A percentile compares a stretch with the other conserved stretches of the same genome.
Evolutionary conservation across 257 asterid genomes (phyloP).

Genomic region (Schizonepeta tenuifolia): DNA sequence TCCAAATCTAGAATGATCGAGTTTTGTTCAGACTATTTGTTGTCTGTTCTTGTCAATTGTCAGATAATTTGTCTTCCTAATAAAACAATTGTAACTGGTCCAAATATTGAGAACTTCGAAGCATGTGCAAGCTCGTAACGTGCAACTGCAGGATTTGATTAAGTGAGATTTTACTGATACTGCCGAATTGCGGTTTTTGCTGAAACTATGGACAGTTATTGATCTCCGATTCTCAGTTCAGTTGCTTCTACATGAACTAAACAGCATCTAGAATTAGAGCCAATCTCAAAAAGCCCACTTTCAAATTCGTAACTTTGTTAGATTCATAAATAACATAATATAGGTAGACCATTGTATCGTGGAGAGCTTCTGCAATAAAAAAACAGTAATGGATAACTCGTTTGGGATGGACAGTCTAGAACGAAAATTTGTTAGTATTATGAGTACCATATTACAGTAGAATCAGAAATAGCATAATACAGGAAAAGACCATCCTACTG

Average conservation of each 20-base stretch:
- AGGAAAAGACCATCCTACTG: background rate
- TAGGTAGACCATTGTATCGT: background rate
- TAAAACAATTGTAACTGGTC: background rate
- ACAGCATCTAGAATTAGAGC: background rate
- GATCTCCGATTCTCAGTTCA: background rate
- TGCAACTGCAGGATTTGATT: background rate
- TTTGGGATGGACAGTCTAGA: background rate
- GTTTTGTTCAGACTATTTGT: background rate
- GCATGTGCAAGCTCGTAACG: background rate
- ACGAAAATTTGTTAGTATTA: background rate
- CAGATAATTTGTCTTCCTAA: background rate
- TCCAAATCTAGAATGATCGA: background rate
- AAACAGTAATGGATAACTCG: background rate
- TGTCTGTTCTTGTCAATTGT: background rate
- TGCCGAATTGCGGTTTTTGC: slow-evolving; percentile 11
- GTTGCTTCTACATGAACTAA: background rate
- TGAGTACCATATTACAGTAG: background rate
- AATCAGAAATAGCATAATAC: background rate
- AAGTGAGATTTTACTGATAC: background rate
- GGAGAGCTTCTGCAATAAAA: background rate
- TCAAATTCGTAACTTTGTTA: background rate
- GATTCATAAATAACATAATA: no score
- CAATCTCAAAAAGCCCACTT: background rate
- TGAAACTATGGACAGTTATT: background rate
- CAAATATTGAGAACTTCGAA: background rate